A percentile compares a stretch with the other conserved stretches of the same genome.
Conservation (phyloP, 139 green algal species). For the Astrephomene gubernaculifera region DNA sequence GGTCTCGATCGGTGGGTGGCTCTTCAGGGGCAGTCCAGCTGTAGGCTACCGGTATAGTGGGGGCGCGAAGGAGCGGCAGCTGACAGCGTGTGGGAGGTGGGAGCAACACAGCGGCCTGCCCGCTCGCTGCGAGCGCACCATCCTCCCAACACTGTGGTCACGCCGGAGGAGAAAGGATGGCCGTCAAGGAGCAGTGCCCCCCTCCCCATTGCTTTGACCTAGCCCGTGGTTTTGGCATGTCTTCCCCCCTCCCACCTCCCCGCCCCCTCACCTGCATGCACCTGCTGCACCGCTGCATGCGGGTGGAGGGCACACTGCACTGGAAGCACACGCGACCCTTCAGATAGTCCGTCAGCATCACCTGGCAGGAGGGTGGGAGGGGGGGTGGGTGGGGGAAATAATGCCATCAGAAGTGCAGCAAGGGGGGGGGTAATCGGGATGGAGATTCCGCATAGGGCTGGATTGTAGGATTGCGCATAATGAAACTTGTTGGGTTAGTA, state of each 20-base stretch:
- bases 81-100: not conserved
- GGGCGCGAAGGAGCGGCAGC: not conserved
- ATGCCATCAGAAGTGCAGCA: no score
- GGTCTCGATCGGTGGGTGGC: not conserved
- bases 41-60: not conserved
- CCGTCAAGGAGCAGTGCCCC: not conserved
- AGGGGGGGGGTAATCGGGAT: not conserved
- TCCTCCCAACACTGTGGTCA: not conserved
- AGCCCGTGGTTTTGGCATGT: not conserved
- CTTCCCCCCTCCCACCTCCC: not conserved
- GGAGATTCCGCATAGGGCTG: no score
- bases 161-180: no score
- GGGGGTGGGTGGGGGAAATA: not conserved
- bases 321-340: slow-evolving; percentile 38
- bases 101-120: not conserved
- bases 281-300: slow-evolving; percentile 3
- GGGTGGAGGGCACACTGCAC: slow-evolving; percentile 4
- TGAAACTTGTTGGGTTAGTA: no score
- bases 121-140: not conserved
- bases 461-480: no score
- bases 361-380: not conserved
- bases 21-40: no score
- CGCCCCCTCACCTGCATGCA: slow-evolving; percentile 8
- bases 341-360: slow-evolving; percentile 34
- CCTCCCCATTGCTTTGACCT: not conserved